Percentiles rank a stretch among this genome's conserved stretches.
These are phyloP conservation scores for Lichenothelia convexa DNA, from an alignment of 495 filamentous ascomycete species.

Conservation along the genomic window DNA sequence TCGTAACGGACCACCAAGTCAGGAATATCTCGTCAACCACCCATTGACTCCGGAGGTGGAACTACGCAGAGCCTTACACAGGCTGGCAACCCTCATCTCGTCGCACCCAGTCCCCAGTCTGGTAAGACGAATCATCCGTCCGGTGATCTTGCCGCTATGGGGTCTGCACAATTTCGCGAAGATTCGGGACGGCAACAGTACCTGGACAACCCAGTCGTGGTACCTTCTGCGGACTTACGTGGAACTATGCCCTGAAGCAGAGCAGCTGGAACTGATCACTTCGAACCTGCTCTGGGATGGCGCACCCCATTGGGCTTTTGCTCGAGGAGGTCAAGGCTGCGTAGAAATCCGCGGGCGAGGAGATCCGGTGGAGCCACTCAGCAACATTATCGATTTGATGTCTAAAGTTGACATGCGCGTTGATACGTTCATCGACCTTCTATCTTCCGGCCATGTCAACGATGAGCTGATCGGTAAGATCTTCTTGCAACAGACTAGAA, in stretches of 20 bases:
- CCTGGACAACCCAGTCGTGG: conserved; percentile 19
- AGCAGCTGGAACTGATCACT: conserved; percentile 27
- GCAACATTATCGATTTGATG: conserved; percentile 22
- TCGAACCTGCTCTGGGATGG: conserved; percentile 37
- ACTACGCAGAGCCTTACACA: conserved; percentile 31
- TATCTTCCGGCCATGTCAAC: conserved; percentile 31
- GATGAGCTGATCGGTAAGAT: conserved; percentile 41
- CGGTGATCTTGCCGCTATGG: conserved; percentile 51
- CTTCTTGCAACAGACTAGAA: conserved; percentile 44
- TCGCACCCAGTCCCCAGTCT: conserved; percentile 59
- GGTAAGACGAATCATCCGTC: conserved; percentile 47
- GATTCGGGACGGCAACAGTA: conserved; percentile 28
- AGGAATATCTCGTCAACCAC: conserved; percentile 23
- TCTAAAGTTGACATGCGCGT: conserved; percentile 31
- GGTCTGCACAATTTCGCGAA: conserved; percentile 21
- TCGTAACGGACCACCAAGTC: conserved; percentile 4
- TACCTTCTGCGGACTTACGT: conserved; percentile 30
- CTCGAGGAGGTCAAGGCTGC: conserved; percentile 14
- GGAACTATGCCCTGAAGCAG: conserved; percentile 25
- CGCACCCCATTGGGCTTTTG: conserved; percentile 29
- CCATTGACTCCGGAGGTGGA: conserved; percentile 25
- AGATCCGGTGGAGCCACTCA: conserved; percentile 8
- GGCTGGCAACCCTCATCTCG: conserved; percentile 37
- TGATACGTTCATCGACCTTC: conserved; percentile 33
- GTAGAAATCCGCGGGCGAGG: conserved; percentile 21